These are phyloP conservation scores for Zymoseptoria crescenta DNA, from an alignment of 2,329 filamentous ascomycete species.

Conservation along the genomic window DNA sequence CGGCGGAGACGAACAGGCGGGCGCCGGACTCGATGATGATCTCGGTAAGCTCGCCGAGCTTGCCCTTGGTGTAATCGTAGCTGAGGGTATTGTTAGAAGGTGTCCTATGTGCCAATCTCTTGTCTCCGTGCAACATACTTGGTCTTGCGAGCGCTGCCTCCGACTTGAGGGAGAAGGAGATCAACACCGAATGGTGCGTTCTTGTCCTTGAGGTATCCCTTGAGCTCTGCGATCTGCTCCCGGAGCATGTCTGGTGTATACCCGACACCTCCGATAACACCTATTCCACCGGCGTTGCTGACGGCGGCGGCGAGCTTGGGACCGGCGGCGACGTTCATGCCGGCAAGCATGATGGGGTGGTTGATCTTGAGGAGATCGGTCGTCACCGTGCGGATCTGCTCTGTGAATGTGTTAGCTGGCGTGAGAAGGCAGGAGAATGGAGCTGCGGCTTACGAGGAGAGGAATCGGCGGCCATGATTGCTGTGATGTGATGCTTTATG, in stretches of 20 bases:
- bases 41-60: constrained; percentile 81
- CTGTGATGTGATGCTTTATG: constrained; percentile 3
- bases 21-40: constrained; percentile 89
- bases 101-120: background rate
- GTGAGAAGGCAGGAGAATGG: constrained; percentile 17
- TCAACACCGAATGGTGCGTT: constrained; percentile 93
- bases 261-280: constrained; percentile 89
- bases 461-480: constrained; percentile 50
- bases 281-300: constrained; percentile 91
- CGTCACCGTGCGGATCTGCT: constrained; percentile 80
- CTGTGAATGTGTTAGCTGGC: constrained; percentile 40
- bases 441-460: constrained; percentile 61
- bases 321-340: constrained; percentile 98
- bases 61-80: constrained; percentile 99
- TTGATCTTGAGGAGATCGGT: constrained; percentile 98
- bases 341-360: constrained; percentile 88
- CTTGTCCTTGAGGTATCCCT: constrained; percentile 80
- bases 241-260: constrained; percentile 97
- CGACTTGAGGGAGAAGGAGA: constrained; percentile 86
- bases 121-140: constrained; percentile 49
- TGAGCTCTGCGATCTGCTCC: constrained; percentile 91
- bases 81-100: constrained; percentile 39
- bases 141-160: constrained; percentile 88
- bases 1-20: constrained; percentile 91
- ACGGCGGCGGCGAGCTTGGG: constrained; percentile 94